Evolutionary conservation across 441 rosid species (phyloP).

Genomic region (Gossypium davidsonii): DNA sequence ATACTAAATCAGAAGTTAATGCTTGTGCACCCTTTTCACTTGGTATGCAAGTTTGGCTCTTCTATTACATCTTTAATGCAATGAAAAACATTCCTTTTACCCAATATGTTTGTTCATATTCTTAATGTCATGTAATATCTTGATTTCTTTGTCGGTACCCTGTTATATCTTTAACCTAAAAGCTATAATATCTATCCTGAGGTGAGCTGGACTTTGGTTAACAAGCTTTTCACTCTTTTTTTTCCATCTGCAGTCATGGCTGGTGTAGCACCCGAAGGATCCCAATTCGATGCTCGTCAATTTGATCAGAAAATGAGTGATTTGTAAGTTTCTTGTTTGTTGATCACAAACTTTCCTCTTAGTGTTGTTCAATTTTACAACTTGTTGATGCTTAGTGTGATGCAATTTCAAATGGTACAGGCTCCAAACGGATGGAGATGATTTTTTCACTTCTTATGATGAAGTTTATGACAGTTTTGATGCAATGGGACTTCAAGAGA

Average conservation of each 20-base stretch:
- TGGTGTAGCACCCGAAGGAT: slow-evolving; percentile 62
- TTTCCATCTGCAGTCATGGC: slow-evolving; percentile 54
- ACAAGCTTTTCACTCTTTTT: not conserved
- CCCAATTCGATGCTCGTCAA: slow-evolving; percentile 66
- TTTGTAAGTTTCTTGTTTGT: slow-evolving; percentile 30
- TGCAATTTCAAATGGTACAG: slow-evolving; percentile 11
- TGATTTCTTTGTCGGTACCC: not conserved
- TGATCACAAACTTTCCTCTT: not conserved
- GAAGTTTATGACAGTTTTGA: slow-evolving; percentile 53
- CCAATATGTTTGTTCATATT: not conserved
- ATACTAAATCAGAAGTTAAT: slow-evolving; percentile 51
- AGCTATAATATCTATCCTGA: not conserved
- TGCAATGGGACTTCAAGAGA: slow-evolving; percentile 46
- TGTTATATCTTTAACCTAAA: not conserved
- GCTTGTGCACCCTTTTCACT: slow-evolving; percentile 37
- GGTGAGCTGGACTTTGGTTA: not conserved
- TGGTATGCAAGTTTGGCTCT: slow-evolving; percentile 13
- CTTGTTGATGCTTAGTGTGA: slow-evolving; percentile 14
- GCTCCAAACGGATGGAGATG: slow-evolving; percentile 35
- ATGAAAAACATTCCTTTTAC: not conserved
- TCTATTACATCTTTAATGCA: not conserved
- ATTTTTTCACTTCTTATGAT: slow-evolving; percentile 47
- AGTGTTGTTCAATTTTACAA: not conserved
- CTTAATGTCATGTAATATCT: not conserved
- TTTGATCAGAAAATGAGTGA: slow-evolving; percentile 70